Percentiles rank a stretch among this genome's conserved stretches.
phyloP scores from a whole-genome alignment of 345 rosid genomes.

The Carallia pectinifolia region DNA sequence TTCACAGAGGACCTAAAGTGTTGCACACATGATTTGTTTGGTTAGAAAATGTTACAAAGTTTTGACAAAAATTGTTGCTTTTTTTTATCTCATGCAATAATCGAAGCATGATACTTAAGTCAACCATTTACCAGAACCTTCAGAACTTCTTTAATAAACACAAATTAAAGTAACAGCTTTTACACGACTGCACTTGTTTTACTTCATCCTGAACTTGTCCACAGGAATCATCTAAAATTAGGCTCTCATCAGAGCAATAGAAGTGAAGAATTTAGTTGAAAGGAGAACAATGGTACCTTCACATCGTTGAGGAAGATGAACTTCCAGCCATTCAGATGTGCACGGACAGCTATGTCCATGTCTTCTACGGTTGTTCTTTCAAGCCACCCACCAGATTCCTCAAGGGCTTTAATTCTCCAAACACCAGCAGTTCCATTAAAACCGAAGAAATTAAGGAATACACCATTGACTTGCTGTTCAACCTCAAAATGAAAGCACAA shows the following conservation, averaged over 20 bases:
- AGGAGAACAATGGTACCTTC: conserved; percentile 41
- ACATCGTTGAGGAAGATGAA: conserved; percentile 79
- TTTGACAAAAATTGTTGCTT: neutral
- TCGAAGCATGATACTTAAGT: neutral
- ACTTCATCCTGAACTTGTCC: neutral
- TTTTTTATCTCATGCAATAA: neutral
- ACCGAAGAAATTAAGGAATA: conserved; percentile 80
- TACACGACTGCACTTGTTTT: neutral
- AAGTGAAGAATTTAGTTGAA: neutral
- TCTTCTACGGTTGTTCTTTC: conserved; percentile 85
- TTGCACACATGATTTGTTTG: conserved; percentile 8
- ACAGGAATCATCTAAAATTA: neutral
- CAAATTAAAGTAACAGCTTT: neutral
- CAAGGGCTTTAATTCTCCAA: conserved; percentile 85
- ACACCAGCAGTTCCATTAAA: conserved; percentile 92
- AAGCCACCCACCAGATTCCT: conserved; percentile 92
- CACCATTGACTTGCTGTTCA: conserved; percentile 79
- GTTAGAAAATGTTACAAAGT: conserved; percentile 2
- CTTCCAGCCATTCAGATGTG: conserved; percentile 88
- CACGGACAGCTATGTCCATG: conserved; percentile 90
- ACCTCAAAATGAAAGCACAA: conserved; percentile 83
- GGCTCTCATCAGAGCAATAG: neutral
- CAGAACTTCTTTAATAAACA: neutral
- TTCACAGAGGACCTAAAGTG: conserved; percentile 71
- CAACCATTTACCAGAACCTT: conserved; percentile 1